A percentile compares a stretch with the other conserved stretches of the same genome.
Conservation (phyloP, 805 yeast genomes). For the Ogataea pilisensis region DNA sequence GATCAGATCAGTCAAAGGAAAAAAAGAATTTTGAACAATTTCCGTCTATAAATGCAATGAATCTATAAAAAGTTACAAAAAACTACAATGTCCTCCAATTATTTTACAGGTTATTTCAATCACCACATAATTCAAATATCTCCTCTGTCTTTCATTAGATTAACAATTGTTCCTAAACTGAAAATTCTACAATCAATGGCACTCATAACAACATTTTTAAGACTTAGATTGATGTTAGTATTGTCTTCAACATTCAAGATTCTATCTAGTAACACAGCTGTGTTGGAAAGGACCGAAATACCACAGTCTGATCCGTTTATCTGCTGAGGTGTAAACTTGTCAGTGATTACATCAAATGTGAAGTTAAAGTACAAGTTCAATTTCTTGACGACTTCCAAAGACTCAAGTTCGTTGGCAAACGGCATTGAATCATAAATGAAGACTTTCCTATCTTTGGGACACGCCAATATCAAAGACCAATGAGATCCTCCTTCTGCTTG, state of each 20-base stretch:
- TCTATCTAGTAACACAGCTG: conserved; percentile 33
- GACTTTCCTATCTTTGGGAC: conserved; percentile 43
- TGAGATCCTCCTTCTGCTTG: conserved; percentile 66
- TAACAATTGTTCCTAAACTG: conserved; percentile 34
- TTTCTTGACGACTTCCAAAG: conserved; percentile 31
- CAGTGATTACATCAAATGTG: conserved; percentile 17
- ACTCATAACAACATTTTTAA: conserved; percentile 39
- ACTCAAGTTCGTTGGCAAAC: conserved; percentile 36
- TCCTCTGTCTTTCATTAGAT: conserved; percentile 19
- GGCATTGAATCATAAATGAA: conserved; percentile 59
- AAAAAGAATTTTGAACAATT: no score
- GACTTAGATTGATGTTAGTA: conserved; percentile 34
- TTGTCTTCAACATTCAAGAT: conserved; percentile 28
- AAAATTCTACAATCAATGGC: conserved; percentile 47
- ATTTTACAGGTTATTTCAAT: no score
- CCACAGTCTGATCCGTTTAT: conserved; percentile 68
- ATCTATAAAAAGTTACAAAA: no score
- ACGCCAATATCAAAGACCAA: conserved; percentile 64
- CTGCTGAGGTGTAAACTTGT: conserved; percentile 50
- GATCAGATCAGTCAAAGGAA: no score
- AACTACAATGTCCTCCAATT: no score
- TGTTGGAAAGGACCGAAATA: conserved; percentile 37
- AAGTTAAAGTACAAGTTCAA: conserved; percentile 26
- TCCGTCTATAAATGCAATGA: no score
- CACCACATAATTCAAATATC: neutral